Evolutionary conservation across 2,329 filamentous ascomycete genomes (phyloP).

Genomic region (Alternaria triticimaculans): DNA sequence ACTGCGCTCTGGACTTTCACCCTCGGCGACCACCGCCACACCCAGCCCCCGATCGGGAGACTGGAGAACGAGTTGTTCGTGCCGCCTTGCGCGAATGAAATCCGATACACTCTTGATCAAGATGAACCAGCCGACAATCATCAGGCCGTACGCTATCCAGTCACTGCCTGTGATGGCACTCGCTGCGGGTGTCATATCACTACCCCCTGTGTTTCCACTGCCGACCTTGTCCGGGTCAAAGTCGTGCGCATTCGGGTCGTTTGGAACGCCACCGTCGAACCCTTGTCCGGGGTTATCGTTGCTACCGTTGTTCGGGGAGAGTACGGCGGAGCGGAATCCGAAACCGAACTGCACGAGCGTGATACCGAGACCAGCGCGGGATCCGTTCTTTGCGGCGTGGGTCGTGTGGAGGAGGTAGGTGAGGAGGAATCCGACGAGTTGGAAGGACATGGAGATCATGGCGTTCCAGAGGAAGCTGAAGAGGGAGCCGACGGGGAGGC

Average conservation of each 20-base stretch:
- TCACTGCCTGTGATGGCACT: slow-evolving; percentile 75
- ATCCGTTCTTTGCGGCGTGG: slow-evolving; percentile 97
- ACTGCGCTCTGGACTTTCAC: slow-evolving; percentile 75
- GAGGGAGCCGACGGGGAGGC: slow-evolving; percentile 86
- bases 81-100: slow-evolving; percentile 83
- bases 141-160: slow-evolving; percentile 89
- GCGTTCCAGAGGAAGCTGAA: slow-evolving; percentile 91
- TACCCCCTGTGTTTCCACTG: slow-evolving; percentile 35
- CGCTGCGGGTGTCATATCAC: slow-evolving; percentile 42
- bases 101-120: slow-evolving; percentile 92
- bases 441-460: slow-evolving; percentile 96
- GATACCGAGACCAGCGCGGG: slow-evolving; percentile 89
- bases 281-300: slow-evolving; percentile 58
- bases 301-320: slow-evolving; percentile 45
- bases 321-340: slow-evolving; percentile 75
- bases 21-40: slow-evolving; percentile 84
- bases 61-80: slow-evolving; percentile 91
- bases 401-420: slow-evolving; percentile 98
- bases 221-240: slow-evolving; percentile 78
- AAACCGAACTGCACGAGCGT: slow-evolving; percentile 97
- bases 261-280: slow-evolving; percentile 67
- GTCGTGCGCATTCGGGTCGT: slow-evolving; percentile 87
- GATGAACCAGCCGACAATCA: slow-evolving; percentile 99
- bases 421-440: slow-evolving; percentile 94
- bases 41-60: slow-evolving; percentile 88